phyloP scores from a whole-genome alignment of 2,329 filamentous ascomycete genomes.

The Microsporum audouinii region DNA sequence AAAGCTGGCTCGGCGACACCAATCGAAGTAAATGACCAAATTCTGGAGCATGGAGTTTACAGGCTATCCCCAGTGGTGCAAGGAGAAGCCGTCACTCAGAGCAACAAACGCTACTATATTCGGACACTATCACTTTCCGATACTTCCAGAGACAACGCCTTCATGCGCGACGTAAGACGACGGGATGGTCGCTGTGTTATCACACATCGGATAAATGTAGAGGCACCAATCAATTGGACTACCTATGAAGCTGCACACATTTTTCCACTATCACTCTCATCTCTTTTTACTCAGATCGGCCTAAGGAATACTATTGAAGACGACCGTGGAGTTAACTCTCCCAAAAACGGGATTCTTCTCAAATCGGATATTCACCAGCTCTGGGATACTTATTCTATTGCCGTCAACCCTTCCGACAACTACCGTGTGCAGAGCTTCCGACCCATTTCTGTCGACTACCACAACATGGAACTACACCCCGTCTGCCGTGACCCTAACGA shows the following conservation, averaged over 20 bases:
- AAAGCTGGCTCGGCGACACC: not conserved
- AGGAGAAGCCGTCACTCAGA: not conserved
- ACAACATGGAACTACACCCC: not conserved
- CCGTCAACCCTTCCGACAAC: constrained; percentile 18
- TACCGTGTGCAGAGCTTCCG: constrained; percentile 20
- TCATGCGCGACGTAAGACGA: not conserved
- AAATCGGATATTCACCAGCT: constrained; percentile 13
- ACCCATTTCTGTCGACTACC: constrained; percentile 8
- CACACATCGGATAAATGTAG: not conserved
- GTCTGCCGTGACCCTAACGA: not conserved
- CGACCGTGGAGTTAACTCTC: constrained; percentile 16
- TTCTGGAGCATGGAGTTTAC: not conserved
- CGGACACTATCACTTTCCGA: not conserved
- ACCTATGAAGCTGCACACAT: constrained; percentile 19
- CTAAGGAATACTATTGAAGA: constrained; percentile 3
- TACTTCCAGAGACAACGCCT: not conserved
- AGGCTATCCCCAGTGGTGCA: not conserved
- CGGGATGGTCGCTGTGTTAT: constrained; percentile 8
- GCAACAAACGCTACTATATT: not conserved
- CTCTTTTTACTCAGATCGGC: constrained; percentile 13
- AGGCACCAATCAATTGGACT: not conserved
- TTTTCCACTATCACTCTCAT: constrained; percentile 13
- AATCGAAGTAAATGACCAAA: not conserved
- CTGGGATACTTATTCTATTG: constrained; percentile 18
- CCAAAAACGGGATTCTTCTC: constrained; percentile 22